These are phyloP conservation scores for Sicyos edulis DNA, from an alignment of 306 rosid genomes.

Conservation along the genomic window DNA sequence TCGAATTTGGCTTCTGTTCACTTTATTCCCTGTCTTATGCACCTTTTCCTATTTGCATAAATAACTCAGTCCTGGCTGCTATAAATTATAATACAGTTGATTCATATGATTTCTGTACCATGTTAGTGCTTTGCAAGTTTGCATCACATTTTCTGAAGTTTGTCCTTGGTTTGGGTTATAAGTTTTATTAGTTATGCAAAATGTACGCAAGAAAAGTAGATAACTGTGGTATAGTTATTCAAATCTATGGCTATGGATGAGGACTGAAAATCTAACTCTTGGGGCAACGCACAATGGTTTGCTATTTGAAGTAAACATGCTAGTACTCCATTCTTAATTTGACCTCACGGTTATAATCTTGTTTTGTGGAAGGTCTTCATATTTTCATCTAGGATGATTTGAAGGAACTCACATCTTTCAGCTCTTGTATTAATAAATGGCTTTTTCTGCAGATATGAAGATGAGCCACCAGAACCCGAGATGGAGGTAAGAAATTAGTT, in stretches of 20 bases:
- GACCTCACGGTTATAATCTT: no score
- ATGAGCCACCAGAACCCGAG: slow-evolving; percentile 84
- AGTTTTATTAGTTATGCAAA: not conserved
- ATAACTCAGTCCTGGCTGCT: not conserved
- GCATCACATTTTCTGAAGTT: no score
- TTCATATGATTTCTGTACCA: not conserved
- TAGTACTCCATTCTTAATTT: no score
- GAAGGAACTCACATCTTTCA: not conserved
- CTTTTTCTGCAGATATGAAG: slow-evolving; percentile 55
- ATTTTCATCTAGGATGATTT: not conserved
- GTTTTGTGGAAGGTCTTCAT: not conserved
- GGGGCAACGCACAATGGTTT: no score
- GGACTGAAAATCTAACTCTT: no score
- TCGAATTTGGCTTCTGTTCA: not conserved
- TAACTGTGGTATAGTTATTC: not conserved
- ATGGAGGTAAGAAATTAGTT: slow-evolving; percentile 45
- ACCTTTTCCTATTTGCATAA: not conserved
- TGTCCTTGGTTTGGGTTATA: not conserved
- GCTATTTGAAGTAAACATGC: no score
- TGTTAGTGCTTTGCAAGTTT: not conserved
- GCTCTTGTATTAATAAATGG: not conserved
- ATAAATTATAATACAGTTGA: not conserved
- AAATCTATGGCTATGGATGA: not conserved
- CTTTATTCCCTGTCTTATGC: not conserved
- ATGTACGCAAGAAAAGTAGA: not conserved